Evolutionary conservation across 106 monocot species (phyloP).

Genomic region (Gastrodia elata): DNA sequence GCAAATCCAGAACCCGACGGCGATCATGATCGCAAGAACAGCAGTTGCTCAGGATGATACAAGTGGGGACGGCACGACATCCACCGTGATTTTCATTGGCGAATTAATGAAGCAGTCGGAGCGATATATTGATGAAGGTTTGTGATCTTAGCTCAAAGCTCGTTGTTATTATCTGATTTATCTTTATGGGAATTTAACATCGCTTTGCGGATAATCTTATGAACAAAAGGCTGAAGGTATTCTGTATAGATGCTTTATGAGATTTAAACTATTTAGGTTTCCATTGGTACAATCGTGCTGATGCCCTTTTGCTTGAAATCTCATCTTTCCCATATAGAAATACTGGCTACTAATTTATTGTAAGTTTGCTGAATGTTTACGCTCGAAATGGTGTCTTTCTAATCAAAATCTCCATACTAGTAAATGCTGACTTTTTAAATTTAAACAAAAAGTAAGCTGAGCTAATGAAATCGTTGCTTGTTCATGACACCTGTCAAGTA

Average conservation of each 20-base stretch:
- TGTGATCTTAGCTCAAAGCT: neutral
- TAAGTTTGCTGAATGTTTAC: neutral
- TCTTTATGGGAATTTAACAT: neutral
- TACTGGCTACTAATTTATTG: neutral
- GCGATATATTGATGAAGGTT: constrained; percentile 87
- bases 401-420: too few relatives aligned
- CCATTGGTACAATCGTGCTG: too few relatives aligned
- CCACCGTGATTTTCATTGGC: constrained; percentile 89
- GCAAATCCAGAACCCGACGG: constrained; percentile 96
- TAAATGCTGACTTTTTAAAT: too few relatives aligned
- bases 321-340: neutral
- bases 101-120: constrained; percentile 98
- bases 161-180: neutral
- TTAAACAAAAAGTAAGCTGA: neutral
- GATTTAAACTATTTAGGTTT: too few relatives aligned
- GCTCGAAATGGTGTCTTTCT: neutral
- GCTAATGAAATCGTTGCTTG: neutral
- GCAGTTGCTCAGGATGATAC: constrained; percentile 88
- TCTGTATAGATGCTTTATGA: too few relatives aligned
- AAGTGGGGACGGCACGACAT: constrained; percentile 85
- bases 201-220: neutral
- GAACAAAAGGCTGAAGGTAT: too few relatives aligned
- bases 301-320: too few relatives aligned
- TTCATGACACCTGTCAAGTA: neutral
- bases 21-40: constrained; percentile 92